Evolutionary conservation across 441 rosid species (phyloP).

Genomic region (Populus hybrid): DNA sequence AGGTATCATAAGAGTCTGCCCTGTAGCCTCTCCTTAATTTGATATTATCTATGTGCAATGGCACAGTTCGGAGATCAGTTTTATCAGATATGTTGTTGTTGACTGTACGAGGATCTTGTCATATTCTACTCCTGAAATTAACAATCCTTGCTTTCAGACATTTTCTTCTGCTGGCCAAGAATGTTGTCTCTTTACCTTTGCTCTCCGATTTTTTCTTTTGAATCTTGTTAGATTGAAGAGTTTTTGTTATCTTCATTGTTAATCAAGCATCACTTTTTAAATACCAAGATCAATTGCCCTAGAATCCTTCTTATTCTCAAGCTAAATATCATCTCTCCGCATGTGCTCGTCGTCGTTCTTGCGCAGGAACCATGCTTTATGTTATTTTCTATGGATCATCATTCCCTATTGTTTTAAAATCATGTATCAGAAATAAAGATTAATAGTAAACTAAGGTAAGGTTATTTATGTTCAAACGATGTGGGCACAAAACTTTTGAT

Average conservation of each 20-base stretch:
- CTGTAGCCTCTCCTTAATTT: background rate
- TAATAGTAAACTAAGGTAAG: background rate
- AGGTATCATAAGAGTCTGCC: background rate
- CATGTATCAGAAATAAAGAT: background rate
- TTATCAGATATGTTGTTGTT: background rate
- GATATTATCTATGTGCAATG: background rate
- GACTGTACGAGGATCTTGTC: background rate
- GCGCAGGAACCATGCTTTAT: background rate
- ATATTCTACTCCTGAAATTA: too few relatives aligned
- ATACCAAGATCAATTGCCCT: background rate
- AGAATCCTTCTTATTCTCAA: background rate
- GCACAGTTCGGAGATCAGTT: background rate
- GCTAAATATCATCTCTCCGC: background rate
- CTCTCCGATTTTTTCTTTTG: background rate
- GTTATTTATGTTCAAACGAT: background rate
- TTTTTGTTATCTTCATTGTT: background rate
- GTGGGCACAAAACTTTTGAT: background rate
- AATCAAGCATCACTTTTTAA: background rate
- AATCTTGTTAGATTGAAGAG: too few relatives aligned
- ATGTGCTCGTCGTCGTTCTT: background rate
- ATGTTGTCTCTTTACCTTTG: background rate
- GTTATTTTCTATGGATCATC: background rate
- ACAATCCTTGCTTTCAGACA: too few relatives aligned
- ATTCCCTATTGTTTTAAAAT: background rate
- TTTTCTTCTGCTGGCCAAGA: background rate